phyloP scores from a whole-genome alignment of 179 eudicot genomes.

The Heliamphora pulchella region DNA sequence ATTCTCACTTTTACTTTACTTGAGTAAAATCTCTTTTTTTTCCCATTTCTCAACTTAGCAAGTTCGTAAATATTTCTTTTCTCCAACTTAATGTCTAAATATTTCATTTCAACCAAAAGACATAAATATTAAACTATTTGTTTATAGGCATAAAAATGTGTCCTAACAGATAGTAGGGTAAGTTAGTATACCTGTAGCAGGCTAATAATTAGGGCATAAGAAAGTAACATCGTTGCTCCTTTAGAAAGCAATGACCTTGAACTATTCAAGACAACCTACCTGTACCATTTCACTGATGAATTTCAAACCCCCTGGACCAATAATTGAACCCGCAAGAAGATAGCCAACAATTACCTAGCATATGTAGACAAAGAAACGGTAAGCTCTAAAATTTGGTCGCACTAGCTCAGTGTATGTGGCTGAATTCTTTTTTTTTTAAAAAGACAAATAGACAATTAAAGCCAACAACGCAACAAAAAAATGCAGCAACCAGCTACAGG shows the following conservation, averaged over 20 bases:
- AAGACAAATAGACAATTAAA: neutral
- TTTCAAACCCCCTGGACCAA: slow-evolving; percentile 94
- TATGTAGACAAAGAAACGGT: slow-evolving; percentile 11
- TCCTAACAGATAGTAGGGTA: no score
- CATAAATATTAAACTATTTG: no score
- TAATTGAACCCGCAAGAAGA: slow-evolving; percentile 91
- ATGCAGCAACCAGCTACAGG: slow-evolving; percentile 10
- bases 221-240: neutral
- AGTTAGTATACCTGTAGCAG: neutral
- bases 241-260: neutral
- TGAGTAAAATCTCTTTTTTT: no score
- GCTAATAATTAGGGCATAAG: neutral
- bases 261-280: slow-evolving; percentile 37
- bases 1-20: no score
- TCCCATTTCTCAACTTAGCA: no score
- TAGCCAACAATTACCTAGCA: slow-evolving; percentile 93
- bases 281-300: slow-evolving; percentile 96
- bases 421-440: neutral
- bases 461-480: slow-evolving; percentile 10
- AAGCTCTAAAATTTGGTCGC: neutral
- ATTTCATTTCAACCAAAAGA: no score
- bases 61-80: no score
- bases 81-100: no score
- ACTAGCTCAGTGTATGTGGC: neutral
- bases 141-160: no score